phyloP scores from a whole-genome alignment of 331 rosid species.

The Erythrophleum ivorense region DNA sequence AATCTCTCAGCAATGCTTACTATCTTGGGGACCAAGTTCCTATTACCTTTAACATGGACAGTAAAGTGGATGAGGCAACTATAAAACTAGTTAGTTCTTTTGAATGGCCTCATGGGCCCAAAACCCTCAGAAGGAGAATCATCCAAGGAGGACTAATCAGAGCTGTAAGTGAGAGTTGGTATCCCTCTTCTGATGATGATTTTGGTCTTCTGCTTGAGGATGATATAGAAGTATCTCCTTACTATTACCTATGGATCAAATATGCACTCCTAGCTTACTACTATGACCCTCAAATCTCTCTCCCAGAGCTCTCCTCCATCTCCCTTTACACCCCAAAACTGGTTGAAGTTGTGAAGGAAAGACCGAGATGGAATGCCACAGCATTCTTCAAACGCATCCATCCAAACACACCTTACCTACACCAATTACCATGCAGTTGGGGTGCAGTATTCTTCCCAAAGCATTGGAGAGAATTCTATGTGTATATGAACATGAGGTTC shows the following conservation, averaged over 20 bases:
- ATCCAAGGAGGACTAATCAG: conserved; percentile 96
- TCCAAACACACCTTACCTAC: conserved; percentile 93
- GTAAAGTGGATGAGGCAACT: conserved; percentile 88
- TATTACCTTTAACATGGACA: conserved; percentile 91
- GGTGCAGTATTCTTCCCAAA: conserved; percentile 99
- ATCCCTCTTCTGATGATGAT: conserved; percentile 86
- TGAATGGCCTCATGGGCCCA: conserved; percentile 94
- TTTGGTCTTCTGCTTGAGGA: conserved; percentile 92
- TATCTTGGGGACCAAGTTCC: conserved; percentile 88
- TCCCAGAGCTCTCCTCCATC: conserved; percentile 87
- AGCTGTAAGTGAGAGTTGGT: conserved; percentile 99
- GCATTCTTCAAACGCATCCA: conserved; percentile 74
- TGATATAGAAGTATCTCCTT: conserved; percentile 96
- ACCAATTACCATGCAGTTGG: conserved; percentile 98
- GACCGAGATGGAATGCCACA: conserved; percentile 92
- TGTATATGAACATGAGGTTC: conserved; percentile 92
- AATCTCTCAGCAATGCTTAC: conserved; percentile 80
- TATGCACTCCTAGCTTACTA: conserved; percentile 88
- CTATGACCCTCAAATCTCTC: conserved; percentile 87
- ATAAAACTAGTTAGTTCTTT: conserved; percentile 68
- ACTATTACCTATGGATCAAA: conserved; percentile 94
- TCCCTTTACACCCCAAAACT: conserved; percentile 93
- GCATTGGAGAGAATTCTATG: conserved; percentile 97
- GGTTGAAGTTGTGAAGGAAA: conserved; percentile 92
- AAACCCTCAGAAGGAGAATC: conserved; percentile 85